Base-by-base conservation (phyloP, 768 basidiomycete genomes). In the Megacollybia marginata region DNA sequence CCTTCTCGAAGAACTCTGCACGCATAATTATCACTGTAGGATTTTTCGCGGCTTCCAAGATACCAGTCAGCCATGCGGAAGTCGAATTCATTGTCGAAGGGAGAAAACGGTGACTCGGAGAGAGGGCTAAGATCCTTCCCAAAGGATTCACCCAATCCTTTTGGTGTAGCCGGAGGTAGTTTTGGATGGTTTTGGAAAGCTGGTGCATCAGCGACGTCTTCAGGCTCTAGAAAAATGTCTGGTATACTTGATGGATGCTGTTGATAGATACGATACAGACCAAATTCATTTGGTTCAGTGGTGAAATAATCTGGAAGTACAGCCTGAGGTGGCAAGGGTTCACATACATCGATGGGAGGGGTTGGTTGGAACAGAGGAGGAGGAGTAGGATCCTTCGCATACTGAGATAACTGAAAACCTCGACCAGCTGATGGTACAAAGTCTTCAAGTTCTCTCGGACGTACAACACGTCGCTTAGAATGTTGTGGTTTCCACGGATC, bases 31-130 rank as follows among this genome's bases (percentile, higher is more conserved):
- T 59, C 57, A 1, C 15, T 47, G 6, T 55, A 32, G 0, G 54
- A 57, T 42, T 61, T 63, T 44, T 50, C 50, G 11, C 51, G 38
- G 5, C 57, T 55, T 1, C 59, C 55, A 3, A 54, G 59, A 51
- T 56, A 56, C 60, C 60, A 59, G 35, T 55, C 51, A 49, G 58
- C 56, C 10, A 61, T 46, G 1, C 60, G 56, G 38, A 51, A 55
- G 11, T 52, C 45, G n/a, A 51, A 54, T 2, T 51, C 54, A 18
- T 57, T 57, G 1, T 12, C 8, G 43, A 61, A 61, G 12, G 57
- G 58, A 11, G 16, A 15, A 36, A 47, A 53, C 9, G 48, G 4
- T 16, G 12, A 18, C 33, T 51, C 0, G 9, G 13, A 50, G 31
- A 15, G 12, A 50, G 47, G 6, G 33, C 9, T 23, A 40, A 10